Base-by-base conservation (phyloP, 2,329 filamentous ascomycete species). In the Alternaria arbusti region DNA sequence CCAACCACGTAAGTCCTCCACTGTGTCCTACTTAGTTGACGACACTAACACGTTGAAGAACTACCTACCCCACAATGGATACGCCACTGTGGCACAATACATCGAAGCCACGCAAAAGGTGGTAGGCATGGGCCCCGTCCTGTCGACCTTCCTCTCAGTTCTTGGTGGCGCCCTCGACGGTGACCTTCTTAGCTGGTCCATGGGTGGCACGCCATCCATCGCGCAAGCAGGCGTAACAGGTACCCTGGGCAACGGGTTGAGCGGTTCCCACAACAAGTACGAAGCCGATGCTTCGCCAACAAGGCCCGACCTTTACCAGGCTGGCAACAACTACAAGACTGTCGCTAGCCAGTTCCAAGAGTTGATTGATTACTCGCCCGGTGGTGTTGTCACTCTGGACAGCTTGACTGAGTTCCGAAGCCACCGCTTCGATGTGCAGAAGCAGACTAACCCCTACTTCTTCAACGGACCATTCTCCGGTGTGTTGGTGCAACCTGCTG, bases 181-280 rank as follows among this genome's bases (percentile, higher is more conserved):
- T 17, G 70, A 73, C n/a, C 40, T 73, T 4, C 12, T 67, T 20
- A 59, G 46, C 17, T 73, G 71, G 70, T 67, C 63, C 2, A 73
- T 73, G 4, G 71, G 68, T n/a, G 70, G 71, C 46, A 72, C 59
- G 22, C 71, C 71, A 8, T 61, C 70, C 23, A 63, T 73, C 20
- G 54, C 55, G 13, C 70, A 73, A 49, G 70, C 65, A 12, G 68
- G 70, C 7, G 44, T 49, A 2, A 72, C 69, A 2, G 70, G 71
- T 6, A 28, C 68, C 5, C 51, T 73, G 8, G 70, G 61, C 9
- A 73, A 73, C 13, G 70, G 70, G 0, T 58, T 73, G 10, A 61
- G 32, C 12, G 71, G 71, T 7, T 69, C 66, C 6, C 71, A 73
- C 64, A 73, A 73, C 62, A 72, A 72, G 32, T 73, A 72, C 28